Conservation (phyloP, 805 yeast species). For the Candida nanaspora region DNA sequence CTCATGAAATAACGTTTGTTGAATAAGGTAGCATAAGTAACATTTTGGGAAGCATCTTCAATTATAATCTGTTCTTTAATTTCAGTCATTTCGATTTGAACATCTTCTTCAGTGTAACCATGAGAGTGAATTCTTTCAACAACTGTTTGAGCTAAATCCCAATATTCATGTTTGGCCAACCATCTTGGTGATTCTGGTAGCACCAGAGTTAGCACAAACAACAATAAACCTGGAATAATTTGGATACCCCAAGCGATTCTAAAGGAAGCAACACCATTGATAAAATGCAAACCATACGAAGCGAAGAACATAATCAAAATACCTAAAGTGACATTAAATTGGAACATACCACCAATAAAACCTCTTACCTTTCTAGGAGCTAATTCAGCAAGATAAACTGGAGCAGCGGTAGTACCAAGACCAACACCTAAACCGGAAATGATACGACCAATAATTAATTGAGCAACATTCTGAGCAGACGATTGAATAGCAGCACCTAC, state of each 20-base stretch:
- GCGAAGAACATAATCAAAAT: slow-evolving; percentile 36
- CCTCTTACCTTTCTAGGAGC: slow-evolving; percentile 53
- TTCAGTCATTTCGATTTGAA: slow-evolving; percentile 46
- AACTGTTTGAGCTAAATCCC: slow-evolving; percentile 22
- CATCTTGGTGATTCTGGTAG: slow-evolving; percentile 34
- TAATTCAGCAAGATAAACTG: slow-evolving; percentile 39
- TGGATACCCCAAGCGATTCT: slow-evolving; percentile 44
- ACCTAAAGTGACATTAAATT: slow-evolving; percentile 47
- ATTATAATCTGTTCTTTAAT: slow-evolving; percentile 48
- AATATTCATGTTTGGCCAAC: slow-evolving; percentile 20
- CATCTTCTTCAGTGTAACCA: slow-evolving; percentile 28
- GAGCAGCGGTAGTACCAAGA: slow-evolving; percentile 34
- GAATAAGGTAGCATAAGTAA: slow-evolving; percentile 44
- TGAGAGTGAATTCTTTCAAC: slow-evolving; percentile 4
- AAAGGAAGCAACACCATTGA: slow-evolving; percentile 37
- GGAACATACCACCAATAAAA: slow-evolving; percentile 49
- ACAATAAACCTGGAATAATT: slow-evolving; percentile 37
- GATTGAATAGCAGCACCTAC: slow-evolving; percentile 47
- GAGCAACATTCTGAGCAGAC: slow-evolving; percentile 24
- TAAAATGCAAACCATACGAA: slow-evolving; percentile 30
- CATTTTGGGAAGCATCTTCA: slow-evolving; percentile 39
- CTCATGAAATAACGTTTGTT: slow-evolving; percentile 37
- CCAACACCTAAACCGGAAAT: slow-evolving; percentile 36
- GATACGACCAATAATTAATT: slow-evolving; percentile 33
- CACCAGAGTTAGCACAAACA: slow-evolving; percentile 23